Evolutionary conservation across 2,329 filamentous ascomycete species (phyloP).

Genomic region (Diaporthe aspalathi): DNA sequence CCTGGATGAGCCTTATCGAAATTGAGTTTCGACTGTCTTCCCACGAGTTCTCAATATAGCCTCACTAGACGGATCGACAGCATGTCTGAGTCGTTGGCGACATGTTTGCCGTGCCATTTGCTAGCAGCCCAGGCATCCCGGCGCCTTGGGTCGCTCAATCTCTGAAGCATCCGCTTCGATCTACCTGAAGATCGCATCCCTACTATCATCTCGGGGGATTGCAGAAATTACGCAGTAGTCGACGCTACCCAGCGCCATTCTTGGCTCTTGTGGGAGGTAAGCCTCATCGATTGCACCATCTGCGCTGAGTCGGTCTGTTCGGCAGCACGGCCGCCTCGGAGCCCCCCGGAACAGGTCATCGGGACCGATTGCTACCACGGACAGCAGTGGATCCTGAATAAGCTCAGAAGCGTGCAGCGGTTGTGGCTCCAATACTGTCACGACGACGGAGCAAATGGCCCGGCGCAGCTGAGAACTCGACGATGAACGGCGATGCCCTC

Average conservation of each 20-base stretch:
- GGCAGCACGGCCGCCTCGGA: conserved; percentile 19
- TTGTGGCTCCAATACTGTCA: conserved; percentile 3
- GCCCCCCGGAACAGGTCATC: conserved; percentile 26
- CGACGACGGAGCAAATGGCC: conserved; percentile 28
- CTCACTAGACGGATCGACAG: conserved; percentile 13
- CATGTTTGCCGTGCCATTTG: not conserved
- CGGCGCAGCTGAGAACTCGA: not conserved
- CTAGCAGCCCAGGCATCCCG: not conserved
- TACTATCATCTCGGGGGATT: not conserved
- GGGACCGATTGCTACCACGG: conserved; percentile 21
- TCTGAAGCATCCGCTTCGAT: not conserved
- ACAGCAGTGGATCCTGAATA: conserved; percentile 16
- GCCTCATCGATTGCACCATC: conserved; percentile 16
- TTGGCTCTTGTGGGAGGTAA: not conserved
- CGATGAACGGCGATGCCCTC: not conserved
- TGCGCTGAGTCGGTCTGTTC: conserved; percentile 12
- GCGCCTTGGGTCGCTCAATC: conserved; percentile 6
- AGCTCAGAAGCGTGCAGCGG: conserved; percentile 25
- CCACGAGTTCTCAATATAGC: conserved; percentile 31
- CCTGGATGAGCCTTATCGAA: conserved; percentile 28
- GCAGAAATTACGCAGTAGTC: not conserved
- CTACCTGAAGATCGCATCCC: conserved; percentile 11
- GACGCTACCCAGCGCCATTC: not conserved
- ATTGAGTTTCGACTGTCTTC: conserved; percentile 27
- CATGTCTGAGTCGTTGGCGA: conserved; percentile 17